Conservation (phyloP, 306 rosid species). For the Fragaria ananassa region DNA sequence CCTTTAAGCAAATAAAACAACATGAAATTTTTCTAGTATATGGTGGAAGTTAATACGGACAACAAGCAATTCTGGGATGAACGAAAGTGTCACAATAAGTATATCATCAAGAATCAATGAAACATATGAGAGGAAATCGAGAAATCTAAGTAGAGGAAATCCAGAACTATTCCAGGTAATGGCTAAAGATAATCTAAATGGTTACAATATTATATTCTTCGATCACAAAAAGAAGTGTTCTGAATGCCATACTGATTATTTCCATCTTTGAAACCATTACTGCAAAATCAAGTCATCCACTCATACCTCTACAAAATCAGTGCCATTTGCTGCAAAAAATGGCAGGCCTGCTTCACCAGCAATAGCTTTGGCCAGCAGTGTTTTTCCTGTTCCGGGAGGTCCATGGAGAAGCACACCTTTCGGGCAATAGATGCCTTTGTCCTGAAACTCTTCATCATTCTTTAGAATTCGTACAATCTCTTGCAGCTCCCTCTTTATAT, state of each 20-base stretch:
- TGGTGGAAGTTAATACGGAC: not conserved
- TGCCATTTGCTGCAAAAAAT: constrained; percentile 95
- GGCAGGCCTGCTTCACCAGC: constrained; percentile 99
- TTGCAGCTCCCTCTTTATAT: constrained; percentile 91
- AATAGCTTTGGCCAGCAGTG: constrained; percentile 93
- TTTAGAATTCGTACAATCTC: constrained; percentile 90
- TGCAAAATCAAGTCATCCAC: constrained; percentile 26
- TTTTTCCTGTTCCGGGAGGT: constrained; percentile 99
- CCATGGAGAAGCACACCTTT: constrained; percentile 98
- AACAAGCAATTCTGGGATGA: not conserved
- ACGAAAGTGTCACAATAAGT: not conserved
- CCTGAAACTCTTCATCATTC: constrained; percentile 90
- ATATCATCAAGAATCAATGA: not conserved
- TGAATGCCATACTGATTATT: not conserved
- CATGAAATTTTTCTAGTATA: not conserved
- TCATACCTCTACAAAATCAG: constrained; percentile 93
- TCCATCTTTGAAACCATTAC: constrained; percentile 16
- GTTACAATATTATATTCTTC: not conserved
- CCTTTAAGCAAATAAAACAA: not conserved
- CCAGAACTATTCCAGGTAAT: not conserved
- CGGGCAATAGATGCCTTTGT: constrained; percentile 92
- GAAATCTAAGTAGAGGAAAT: not conserved
- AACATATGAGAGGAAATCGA: not conserved
- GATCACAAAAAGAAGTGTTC: not conserved
- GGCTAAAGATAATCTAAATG: not conserved